phyloP scores from a whole-genome alignment of 2,329 filamentous ascomycete species.

The Xylariaceae sp. region DNA sequence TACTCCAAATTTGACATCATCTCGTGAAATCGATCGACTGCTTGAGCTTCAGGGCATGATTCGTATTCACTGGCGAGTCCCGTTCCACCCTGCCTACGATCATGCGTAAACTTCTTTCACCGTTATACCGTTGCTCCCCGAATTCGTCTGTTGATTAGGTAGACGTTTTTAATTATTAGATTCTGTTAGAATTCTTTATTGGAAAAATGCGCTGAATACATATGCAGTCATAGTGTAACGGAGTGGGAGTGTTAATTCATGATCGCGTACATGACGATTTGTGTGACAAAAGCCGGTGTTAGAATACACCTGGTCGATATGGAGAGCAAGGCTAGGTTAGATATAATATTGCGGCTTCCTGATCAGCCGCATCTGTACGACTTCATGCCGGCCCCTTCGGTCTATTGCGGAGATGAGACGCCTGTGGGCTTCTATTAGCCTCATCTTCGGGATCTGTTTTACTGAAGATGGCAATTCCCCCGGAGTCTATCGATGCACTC shows the following conservation, averaged over 20 bases:
- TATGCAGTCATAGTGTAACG: not conserved
- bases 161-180: not conserved
- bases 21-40: constrained; percentile 6
- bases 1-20: constrained; percentile 13
- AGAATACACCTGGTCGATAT: not conserved
- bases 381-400: constrained; percentile 1
- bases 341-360: not conserved
- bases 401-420: constrained; percentile 3
- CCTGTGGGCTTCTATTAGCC: constrained; percentile 1
- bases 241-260: not conserved
- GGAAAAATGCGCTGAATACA: not conserved
- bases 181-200: not conserved
- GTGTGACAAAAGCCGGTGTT: not conserved
- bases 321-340: not conserved
- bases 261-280: not conserved
- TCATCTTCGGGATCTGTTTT: constrained; percentile 4
- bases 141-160: not conserved
- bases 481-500: constrained; percentile 6
- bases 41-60: constrained; percentile 7
- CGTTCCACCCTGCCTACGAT: not conserved
- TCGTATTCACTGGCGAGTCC: not conserved
- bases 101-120: not conserved
- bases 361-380: constrained; percentile 2
- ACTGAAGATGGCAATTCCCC: constrained; percentile 9
- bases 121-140: not conserved